Conservation (phyloP, 2,329 filamentous ascomycete species). For the Hymenoscyphus linearis region DNA sequence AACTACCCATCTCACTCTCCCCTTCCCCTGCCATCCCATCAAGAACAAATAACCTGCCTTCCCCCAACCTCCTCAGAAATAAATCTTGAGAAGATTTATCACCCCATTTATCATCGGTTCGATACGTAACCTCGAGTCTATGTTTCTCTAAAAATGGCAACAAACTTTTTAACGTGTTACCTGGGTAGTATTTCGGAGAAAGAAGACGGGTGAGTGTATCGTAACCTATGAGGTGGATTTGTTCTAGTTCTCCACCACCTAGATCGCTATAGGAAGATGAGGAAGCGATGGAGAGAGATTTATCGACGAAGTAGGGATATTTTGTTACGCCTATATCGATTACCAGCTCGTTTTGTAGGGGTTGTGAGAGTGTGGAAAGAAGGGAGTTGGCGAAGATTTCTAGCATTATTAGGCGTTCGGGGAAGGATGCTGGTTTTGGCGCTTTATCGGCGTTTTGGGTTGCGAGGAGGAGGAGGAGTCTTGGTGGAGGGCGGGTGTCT, state of each 20-base stretch:
- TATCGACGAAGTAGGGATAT: conserved; percentile 69
- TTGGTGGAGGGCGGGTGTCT: conserved; percentile 30
- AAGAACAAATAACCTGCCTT: conserved; percentile 48
- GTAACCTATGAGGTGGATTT: conserved; percentile 68
- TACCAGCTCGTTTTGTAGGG: conserved; percentile 11
- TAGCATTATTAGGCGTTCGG: conserved; percentile 67
- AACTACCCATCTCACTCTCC: not conserved
- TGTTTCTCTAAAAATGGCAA: conserved; percentile 59
- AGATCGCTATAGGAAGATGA: too few species aligned
- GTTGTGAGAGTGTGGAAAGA: conserved; percentile 24
- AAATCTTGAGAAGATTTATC: conserved; percentile 45
- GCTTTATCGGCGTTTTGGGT: conserved; percentile 63
- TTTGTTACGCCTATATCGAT: conserved; percentile 66
- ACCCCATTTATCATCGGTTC: conserved; percentile 58
- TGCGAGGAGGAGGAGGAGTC: conserved; percentile 45
- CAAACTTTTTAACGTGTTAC: conserved; percentile 49
- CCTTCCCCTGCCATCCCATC: conserved; percentile 29
- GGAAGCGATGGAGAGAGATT: conserved; percentile 58
- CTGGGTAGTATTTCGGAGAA: conserved; percentile 64
- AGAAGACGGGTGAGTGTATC: conserved; percentile 72
- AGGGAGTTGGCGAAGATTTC: conserved; percentile 57
- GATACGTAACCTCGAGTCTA: conserved; percentile 57
- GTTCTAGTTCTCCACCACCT: conserved; percentile 37
- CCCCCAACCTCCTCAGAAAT: conserved; percentile 48
- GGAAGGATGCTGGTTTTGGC: conserved; percentile 62